Evolutionary conservation across 208 protist species (phyloP).

Genomic region (Naegleria gruberi): DNA sequence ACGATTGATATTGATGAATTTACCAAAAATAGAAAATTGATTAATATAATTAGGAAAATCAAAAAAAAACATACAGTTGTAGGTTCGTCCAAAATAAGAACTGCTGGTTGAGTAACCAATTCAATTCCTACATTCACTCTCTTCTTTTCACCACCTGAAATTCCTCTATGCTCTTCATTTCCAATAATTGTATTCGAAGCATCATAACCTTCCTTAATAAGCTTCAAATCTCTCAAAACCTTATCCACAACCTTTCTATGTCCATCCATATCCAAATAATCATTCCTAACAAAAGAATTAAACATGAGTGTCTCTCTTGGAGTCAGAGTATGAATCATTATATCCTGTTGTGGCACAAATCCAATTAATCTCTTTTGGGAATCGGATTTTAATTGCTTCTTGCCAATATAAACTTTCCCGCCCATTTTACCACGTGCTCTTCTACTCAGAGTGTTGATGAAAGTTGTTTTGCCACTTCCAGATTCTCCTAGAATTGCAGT

Average conservation of each 20-base stretch:
- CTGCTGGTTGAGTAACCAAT: conserved; percentile 66
- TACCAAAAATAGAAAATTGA: no score
- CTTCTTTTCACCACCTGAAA: conserved; percentile 75
- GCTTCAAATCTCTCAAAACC: background rate
- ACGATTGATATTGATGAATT: no score
- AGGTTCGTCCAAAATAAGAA: conserved; percentile 77
- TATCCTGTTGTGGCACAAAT: background rate
- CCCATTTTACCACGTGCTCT: background rate
- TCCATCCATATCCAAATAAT: background rate
- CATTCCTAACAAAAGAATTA: background rate
- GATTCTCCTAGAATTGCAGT: background rate
- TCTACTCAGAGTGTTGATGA: background rate
- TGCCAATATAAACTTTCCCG: background rate
- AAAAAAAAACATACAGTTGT: no score
- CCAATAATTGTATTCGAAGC: conserved; percentile 11
- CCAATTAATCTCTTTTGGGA: background rate
- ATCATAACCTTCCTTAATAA: background rate
- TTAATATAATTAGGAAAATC: no score
- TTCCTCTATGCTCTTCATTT: conserved; percentile 22
- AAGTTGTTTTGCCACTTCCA: background rate
- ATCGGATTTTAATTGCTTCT: background rate
- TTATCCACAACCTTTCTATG: conserved; percentile 7
- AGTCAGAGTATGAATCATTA: background rate
- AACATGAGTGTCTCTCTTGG: background rate
- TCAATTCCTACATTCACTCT: conserved; percentile 73